Base-by-base conservation (phyloP, 495 filamentous ascomycete species). In the Neurospora sp. region DNA sequence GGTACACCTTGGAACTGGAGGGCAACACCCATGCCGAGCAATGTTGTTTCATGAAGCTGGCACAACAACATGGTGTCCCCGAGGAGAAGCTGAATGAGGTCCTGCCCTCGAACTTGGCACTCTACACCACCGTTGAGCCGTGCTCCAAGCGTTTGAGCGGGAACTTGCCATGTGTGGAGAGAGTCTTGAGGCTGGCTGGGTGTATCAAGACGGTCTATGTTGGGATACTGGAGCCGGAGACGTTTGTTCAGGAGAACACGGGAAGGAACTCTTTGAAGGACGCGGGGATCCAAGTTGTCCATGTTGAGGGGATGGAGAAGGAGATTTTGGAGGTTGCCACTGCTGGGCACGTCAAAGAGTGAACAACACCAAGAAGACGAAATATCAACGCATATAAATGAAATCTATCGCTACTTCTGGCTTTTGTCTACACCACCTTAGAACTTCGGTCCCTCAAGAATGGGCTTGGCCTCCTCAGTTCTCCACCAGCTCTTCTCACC, bases 11-110 rank as follows among this genome's bases (percentile, higher is more conserved):
- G 75, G 95, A 98, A 79, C 89, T 96, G 12, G 86, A 89, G 0
- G 96, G 94, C 16, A 99, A 99, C 85, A 97, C 94, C 0, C 96
- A 99, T 75, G 96, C 96, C 6, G 96, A 99, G 77, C 94, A 99
- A 84, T 93, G 90, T 84, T 94, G 92, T 78, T 88, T 99, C 69
- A 81, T 88, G 45, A 98, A 99, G 80, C 87, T 91, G 37, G 87
- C 89, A n/a, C 76, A 80, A 69, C 76, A 80, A 68, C 76, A 82
- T 69, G 80, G 74, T 48, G 81, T 91, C 9, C 40, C 84, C 1
- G 90, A 92, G 69, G 88, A 88, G 27, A 75, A 83, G 14, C 83
- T 94, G 14, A 81, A 76, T 18, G 79, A 86, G 14, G 85, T 87
- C 1, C 84, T 96, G 1, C 88, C 89, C 0, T 72, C 79, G 18